These are phyloP conservation scores for Nepenthes gracilis DNA, from an alignment of 148 eudicot species.

Conservation along the genomic window DNA sequence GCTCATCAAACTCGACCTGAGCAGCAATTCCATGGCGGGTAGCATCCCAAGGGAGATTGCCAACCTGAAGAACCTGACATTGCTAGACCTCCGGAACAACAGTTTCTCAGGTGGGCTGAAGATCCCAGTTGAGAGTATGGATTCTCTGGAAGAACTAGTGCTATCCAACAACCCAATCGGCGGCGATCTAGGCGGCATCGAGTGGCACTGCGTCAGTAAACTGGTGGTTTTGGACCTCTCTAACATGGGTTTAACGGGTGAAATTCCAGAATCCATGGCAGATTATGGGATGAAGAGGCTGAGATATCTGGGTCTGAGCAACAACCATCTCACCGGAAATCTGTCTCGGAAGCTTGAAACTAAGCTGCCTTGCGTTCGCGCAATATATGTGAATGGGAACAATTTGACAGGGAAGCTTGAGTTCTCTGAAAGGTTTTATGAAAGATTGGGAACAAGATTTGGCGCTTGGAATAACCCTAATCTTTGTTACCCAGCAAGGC, in stretches of 20 bases:
- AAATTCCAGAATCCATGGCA: slow-evolving; percentile 50
- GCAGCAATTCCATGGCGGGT: slow-evolving; percentile 55
- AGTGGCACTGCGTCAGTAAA: slow-evolving; percentile 45
- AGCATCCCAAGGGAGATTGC: slow-evolving; percentile 38
- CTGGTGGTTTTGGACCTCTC: slow-evolving; percentile 53
- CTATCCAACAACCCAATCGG: slow-evolving; percentile 64
- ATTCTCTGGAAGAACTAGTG: slow-evolving; percentile 56
- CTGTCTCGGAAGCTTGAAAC: slow-evolving; percentile 35
- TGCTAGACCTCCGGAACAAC: slow-evolving; percentile 67
- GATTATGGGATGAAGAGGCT: slow-evolving; percentile 24
- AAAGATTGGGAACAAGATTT: slow-evolving; percentile 69
- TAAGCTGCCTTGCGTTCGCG: slow-evolving; percentile 36
- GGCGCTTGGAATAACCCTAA: slow-evolving; percentile 71
- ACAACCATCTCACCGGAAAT: slow-evolving; percentile 58
- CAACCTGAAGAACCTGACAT: slow-evolving; percentile 47
- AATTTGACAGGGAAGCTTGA: slow-evolving; percentile 60
- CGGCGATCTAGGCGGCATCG: slow-evolving; percentile 40
- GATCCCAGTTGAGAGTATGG: slow-evolving; percentile 44
- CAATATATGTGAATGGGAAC: slow-evolving; percentile 68
- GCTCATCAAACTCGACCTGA: slow-evolving; percentile 76
- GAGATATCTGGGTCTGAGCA: slow-evolving; percentile 64
- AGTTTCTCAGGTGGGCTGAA: slow-evolving; percentile 51
- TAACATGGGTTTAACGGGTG: slow-evolving; percentile 46
- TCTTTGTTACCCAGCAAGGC: slow-evolving; percentile 42
- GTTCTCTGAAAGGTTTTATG: slow-evolving; percentile 47